Evolutionary conservation across 805 yeast species (phyloP).

Genomic region (Middelhovenomyces tepae): DNA sequence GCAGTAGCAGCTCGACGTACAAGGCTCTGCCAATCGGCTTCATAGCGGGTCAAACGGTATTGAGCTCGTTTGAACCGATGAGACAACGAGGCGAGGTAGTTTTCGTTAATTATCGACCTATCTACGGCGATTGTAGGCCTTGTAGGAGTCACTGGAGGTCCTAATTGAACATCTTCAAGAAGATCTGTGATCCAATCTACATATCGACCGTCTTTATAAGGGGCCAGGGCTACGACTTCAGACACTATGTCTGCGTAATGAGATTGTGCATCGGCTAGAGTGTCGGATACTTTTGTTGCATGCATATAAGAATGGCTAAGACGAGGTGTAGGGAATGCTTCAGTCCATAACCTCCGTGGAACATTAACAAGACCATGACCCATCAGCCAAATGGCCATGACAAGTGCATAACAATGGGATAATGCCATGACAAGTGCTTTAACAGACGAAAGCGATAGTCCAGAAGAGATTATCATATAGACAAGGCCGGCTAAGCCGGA

Average conservation of each 20-base stretch:
- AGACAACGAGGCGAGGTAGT: conserved; percentile 44
- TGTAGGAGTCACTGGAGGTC: conserved; percentile 10
- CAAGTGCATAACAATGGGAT: conserved; percentile 67
- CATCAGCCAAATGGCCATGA: conserved; percentile 73
- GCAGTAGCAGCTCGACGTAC: conserved; percentile 41
- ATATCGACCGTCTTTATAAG: conserved; percentile 38
- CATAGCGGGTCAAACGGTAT: conserved; percentile 44
- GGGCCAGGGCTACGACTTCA: conserved; percentile 44
- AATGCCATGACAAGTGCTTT: conserved; percentile 64
- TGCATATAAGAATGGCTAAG: conserved; percentile 38
- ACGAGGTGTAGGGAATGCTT: conserved; percentile 29
- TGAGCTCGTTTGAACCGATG: conserved; percentile 43
- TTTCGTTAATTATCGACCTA: conserved; percentile 24
- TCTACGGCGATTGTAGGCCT: conserved; percentile 11
- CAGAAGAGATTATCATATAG: conserved; percentile 50
- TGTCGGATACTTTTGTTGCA: conserved; percentile 51
- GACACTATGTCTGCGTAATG: conserved; percentile 55
- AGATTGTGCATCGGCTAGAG: conserved; percentile 52
- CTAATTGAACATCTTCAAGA: conserved; percentile 31
- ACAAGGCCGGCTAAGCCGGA: conserved; percentile 46
- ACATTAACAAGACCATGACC: conserved; percentile 69
- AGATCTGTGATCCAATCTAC: conserved; percentile 61
- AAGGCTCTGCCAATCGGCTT: conserved; percentile 47
- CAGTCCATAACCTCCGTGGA: conserved; percentile 42
- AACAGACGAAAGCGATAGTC: conserved; percentile 45